Conservation (phyloP, 306 rosid genomes). For the Castanea sativa region DNA sequence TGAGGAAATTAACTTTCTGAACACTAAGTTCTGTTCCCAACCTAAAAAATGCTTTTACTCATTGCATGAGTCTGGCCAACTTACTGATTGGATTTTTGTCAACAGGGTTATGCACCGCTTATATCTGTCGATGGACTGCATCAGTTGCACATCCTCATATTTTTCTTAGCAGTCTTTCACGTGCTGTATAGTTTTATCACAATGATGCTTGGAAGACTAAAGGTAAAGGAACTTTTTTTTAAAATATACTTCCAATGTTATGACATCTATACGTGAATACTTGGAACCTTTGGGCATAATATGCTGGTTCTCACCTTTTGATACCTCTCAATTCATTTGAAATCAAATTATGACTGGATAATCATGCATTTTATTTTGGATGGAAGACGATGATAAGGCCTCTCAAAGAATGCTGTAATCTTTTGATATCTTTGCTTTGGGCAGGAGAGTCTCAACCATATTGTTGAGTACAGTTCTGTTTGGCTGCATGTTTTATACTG, state of each 20-base stretch:
- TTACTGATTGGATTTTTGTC: conserved; percentile 23
- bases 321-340: not conserved
- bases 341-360: not conserved
- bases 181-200: conserved; percentile 83
- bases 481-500: not conserved
- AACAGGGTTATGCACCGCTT: conserved; percentile 72
- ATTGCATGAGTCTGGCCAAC: not conserved
- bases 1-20: not conserved
- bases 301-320: not conserved
- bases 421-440: not conserved
- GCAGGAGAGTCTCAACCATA: not conserved
- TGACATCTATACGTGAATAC: not conserved
- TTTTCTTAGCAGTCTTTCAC: conserved; percentile 89
- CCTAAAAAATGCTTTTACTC: not conserved
- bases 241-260: conserved; percentile 3
- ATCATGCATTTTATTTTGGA: not conserved
- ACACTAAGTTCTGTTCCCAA: not conserved
- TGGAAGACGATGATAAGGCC: not conserved
- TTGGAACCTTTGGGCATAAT: not conserved
- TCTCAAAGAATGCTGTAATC: not conserved
- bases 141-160: conserved; percentile 90
- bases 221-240: conserved; percentile 41
- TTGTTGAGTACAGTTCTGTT: not conserved
- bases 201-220: conserved; percentile 97
- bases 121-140: conserved; percentile 78